phyloP scores from a whole-genome alignment of 257 asterid species.

The Striga asiatica region DNA sequence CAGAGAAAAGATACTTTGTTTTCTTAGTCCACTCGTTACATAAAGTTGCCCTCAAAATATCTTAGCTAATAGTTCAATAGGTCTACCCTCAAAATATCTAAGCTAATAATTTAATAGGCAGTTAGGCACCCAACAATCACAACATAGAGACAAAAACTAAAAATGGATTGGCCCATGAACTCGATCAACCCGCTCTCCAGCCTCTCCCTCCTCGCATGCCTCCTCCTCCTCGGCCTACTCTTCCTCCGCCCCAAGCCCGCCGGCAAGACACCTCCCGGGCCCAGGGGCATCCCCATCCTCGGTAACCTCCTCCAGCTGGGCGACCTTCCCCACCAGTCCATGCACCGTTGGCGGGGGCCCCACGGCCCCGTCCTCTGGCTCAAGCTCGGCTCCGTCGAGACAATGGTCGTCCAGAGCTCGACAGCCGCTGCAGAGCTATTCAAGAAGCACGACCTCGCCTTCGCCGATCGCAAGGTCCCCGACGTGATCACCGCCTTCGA shows the following conservation, averaged over 20 bases:
- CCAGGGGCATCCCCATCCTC: slow-evolving; percentile 37
- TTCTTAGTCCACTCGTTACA: no score
- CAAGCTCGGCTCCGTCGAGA: slow-evolving; percentile 36
- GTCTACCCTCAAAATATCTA: no score
- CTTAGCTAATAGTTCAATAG: no score
- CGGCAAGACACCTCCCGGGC: slow-evolving; percentile 38
- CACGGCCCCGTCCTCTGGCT: slow-evolving; percentile 44
- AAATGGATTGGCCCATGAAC: slow-evolving; percentile 23
- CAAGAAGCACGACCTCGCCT: slow-evolving; percentile 50
- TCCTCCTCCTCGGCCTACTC: slow-evolving; percentile 15
- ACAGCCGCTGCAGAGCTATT: slow-evolving; percentile 38
- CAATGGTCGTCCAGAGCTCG: slow-evolving; percentile 34
- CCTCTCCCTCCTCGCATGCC: slow-evolving; percentile 20
- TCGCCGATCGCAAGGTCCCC: slow-evolving; percentile 29
- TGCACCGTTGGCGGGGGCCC: slow-evolving; percentile 22
- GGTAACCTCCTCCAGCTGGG: slow-evolving; percentile 49
- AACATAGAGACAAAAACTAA: no score
- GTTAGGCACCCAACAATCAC: no score
- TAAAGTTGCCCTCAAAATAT: no score
- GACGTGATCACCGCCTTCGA: slow-evolving; percentile 31
- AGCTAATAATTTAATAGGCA: no score
- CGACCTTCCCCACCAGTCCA: slow-evolving; percentile 30
- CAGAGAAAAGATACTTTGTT: no score
- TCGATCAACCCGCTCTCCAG: slow-evolving; percentile 24
- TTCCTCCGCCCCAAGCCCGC: slow-evolving; percentile 9